A percentile compares a stretch with the other conserved stretches of the same genome.
These are phyloP conservation scores for Podila epigama DNA, from an alignment of 192 early-diverging fungal genomes.

Conservation along the genomic window DNA sequence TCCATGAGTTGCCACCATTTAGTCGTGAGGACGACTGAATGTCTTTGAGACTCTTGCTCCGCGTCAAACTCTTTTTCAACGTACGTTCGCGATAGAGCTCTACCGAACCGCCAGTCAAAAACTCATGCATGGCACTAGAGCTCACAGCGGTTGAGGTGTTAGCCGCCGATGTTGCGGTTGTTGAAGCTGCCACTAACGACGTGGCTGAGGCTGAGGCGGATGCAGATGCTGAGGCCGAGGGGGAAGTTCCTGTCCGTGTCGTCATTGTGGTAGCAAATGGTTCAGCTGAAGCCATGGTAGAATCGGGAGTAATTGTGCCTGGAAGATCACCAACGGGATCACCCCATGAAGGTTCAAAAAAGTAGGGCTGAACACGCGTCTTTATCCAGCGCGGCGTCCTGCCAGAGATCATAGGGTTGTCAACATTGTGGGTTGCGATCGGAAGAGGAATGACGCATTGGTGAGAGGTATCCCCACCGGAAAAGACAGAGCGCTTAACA, in stretches of 20 bases:
- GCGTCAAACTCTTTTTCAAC: constrained; percentile 36
- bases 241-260: neutral
- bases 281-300: neutral
- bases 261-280: too few species aligned
- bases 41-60: constrained; percentile 47
- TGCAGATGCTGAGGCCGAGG: neutral
- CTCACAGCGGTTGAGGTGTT: too few species aligned
- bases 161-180: neutral
- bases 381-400: constrained; percentile 45
- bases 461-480: constrained; percentile 36
- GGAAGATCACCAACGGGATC: constrained; percentile 36
- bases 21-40: constrained; percentile 30
- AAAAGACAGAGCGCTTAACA: constrained; percentile 38
- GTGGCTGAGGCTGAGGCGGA: constrained; percentile 16
- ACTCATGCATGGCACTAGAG: constrained; percentile 36
- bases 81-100: constrained; percentile 41
- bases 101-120: constrained; percentile 32
- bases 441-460: constrained; percentile 30
- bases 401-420: constrained; percentile 40
- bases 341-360: constrained; percentile 23
- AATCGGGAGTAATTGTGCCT: neutral
- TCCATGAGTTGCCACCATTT: constrained; percentile 37
- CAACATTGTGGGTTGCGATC: constrained; percentile 41
- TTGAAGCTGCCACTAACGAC: constrained; percentile 7
- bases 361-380: constrained; percentile 42